Evolutionary conservation across 768 basidiomycete species (phyloP).

Genomic region (Pisolithus orientalis): DNA sequence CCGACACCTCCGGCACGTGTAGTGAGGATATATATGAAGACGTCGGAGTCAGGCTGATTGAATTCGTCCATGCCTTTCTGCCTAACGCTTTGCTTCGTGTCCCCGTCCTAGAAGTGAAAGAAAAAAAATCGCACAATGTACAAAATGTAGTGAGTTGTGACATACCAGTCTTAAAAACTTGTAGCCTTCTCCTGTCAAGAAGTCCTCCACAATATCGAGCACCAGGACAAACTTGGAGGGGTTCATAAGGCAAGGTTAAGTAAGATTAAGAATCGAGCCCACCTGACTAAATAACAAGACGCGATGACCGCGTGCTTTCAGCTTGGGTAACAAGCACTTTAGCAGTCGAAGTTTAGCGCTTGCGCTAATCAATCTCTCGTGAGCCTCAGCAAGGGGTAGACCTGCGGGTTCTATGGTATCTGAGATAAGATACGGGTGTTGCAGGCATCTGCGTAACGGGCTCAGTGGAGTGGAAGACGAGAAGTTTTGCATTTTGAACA

Average conservation of each 20-base stretch:
- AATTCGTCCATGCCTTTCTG: constrained; percentile 95
- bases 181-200: constrained; percentile 71
- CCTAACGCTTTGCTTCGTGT: constrained; percentile 74
- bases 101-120: constrained; percentile 62
- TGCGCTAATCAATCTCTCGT: constrained; percentile 74
- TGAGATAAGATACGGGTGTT: constrained; percentile 86
- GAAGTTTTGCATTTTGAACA: constrained; percentile 3
- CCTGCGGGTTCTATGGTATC: constrained; percentile 72
- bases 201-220: constrained; percentile 85
- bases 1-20: constrained; percentile 93
- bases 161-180: constrained; percentile 74
- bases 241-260: not conserved
- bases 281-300: constrained; percentile 92
- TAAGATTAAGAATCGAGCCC: constrained; percentile 11
- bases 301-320: constrained; percentile 81
- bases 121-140: constrained; percentile 5
- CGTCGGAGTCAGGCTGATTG: constrained; percentile 80
- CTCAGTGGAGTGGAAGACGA: not conserved
- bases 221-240: constrained; percentile 75
- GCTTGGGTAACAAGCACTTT: constrained; percentile 70
- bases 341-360: constrained; percentile 84
- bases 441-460: constrained; percentile 55
- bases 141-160: constrained; percentile 2
- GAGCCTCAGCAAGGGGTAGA: constrained; percentile 51
- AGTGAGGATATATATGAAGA: constrained; percentile 87